Evolutionary conservation across 345 rosid species (phyloP).

Genomic region (Salix arbutifolia): DNA sequence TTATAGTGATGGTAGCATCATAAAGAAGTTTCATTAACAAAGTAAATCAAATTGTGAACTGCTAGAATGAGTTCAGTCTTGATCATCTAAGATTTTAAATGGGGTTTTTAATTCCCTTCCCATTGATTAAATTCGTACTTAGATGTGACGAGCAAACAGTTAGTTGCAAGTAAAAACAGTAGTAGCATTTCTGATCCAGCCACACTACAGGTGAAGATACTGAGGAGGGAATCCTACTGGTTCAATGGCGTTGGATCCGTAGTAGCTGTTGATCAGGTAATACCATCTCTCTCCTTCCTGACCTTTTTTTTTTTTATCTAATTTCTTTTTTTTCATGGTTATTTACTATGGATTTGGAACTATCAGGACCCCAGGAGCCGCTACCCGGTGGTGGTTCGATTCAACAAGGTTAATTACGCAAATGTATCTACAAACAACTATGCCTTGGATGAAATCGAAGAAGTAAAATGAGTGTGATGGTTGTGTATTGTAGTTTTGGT

Average conservation of each 20-base stretch:
- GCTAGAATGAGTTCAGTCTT: not conserved
- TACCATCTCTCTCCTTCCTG: not conserved
- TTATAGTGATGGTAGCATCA: no score
- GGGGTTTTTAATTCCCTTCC: not conserved
- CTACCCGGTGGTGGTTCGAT: slow-evolving; percentile 93
- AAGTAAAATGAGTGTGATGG: slow-evolving; percentile 43
- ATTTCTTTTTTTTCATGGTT: not conserved
- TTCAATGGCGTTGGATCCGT: slow-evolving; percentile 75
- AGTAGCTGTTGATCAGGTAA: slow-evolving; percentile 85
- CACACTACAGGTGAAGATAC: slow-evolving; percentile 68
- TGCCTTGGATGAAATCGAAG: slow-evolving; percentile 81
- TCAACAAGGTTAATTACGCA: slow-evolving; percentile 80
- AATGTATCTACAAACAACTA: slow-evolving; percentile 95
- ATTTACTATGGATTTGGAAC: not conserved
- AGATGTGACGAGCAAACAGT: not conserved
- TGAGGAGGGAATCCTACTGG: slow-evolving; percentile 90
- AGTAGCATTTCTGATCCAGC: not conserved
- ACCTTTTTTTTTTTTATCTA: not conserved
- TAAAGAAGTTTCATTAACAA: no score
- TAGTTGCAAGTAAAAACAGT: not conserved
- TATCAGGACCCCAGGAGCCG: slow-evolving; percentile 71
- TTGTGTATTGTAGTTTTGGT: slow-evolving; percentile 19
- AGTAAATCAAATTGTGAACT: no score
- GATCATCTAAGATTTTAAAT: no score
- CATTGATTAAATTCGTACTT: not conserved